phyloP scores from a whole-genome alignment of 164 flowering plant species.

The Magnolia officinalis region DNA sequence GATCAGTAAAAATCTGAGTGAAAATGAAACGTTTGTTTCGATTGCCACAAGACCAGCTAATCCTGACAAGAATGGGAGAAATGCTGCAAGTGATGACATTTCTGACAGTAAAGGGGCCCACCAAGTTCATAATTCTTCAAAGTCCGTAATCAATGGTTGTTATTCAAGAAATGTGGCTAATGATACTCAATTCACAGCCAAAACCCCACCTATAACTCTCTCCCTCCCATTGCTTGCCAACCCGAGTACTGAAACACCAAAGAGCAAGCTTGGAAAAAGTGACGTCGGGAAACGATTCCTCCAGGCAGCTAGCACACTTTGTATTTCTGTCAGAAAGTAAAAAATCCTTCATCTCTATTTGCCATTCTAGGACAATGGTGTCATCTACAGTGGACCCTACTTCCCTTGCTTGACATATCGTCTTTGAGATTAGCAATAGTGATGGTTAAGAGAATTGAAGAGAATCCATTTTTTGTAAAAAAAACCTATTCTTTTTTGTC shows the following conservation, averaged over 20 bases:
- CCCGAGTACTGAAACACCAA: constrained; percentile 9
- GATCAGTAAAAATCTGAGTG: neutral
- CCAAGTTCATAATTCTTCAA: constrained; percentile 1
- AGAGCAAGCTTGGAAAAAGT: constrained; percentile 17
- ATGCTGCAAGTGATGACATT: neutral
- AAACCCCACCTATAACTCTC: constrained; percentile 14
- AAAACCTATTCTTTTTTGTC: neutral
- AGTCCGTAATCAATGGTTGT: constrained; percentile 5
- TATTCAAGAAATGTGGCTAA: constrained; percentile 8
- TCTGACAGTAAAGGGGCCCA: neutral
- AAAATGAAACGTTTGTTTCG: neutral
- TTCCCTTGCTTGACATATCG: constrained; percentile 19
- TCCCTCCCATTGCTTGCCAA: neutral
- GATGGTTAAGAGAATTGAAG: constrained; percentile 23
- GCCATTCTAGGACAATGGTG: constrained; percentile 19
- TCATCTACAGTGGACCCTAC: neutral
- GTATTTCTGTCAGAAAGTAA: constrained; percentile 25
- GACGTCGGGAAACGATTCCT: constrained; percentile 47
- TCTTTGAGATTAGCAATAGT: constrained; percentile 41
- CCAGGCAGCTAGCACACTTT: constrained; percentile 37
- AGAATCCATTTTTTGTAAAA: neutral
- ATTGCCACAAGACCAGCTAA: neutral
- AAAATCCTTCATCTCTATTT: constrained; percentile 13
- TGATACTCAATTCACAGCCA: constrained; percentile 7
- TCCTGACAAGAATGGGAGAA: neutral